Percentiles rank a stretch among this genome's conserved stretches.
These are phyloP conservation scores for Thalassiosira mediterranea DNA, from an alignment of 352 stramenopile genomes.

Conservation along the genomic window DNA sequence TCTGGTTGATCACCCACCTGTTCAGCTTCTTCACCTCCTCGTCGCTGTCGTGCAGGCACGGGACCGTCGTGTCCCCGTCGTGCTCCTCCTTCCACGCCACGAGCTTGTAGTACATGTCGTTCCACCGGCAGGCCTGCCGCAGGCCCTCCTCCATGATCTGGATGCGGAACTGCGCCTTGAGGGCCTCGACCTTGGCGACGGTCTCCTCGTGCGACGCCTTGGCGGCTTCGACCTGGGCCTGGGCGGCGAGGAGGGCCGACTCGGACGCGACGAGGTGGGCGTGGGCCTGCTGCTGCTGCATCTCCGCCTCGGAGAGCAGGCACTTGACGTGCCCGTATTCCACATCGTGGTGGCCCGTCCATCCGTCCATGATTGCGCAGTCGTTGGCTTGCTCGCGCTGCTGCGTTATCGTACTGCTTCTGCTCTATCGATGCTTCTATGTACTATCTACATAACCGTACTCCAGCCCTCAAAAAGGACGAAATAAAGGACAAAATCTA, in stretches of 20 bases:
- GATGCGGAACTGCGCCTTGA: conserved; percentile 9
- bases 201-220: not conserved
- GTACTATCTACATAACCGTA: too few species aligned
- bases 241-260: not conserved
- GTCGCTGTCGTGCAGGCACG: conserved; percentile 2
- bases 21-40: conserved; percentile 9
- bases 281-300: not conserved
- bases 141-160: conserved; percentile 18
- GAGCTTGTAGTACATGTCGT: conserved; percentile 27
- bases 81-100: conserved; percentile 19
- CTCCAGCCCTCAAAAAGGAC: too few species aligned
- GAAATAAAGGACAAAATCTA: too few species aligned
- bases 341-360: too few species aligned
- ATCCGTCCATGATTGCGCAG: too few species aligned
- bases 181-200: not conserved
- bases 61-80: conserved; percentile 9
- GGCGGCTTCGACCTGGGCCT: not conserved
- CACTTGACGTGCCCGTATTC: too few species aligned
- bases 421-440: too few species aligned
- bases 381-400: too few species aligned
- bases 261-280: conserved; percentile 2
- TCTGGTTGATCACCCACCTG: conserved; percentile 30
- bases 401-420: too few species aligned
- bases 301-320: not conserved
- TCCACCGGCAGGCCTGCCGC: conserved; percentile 11